Evolutionary conservation across 2,329 filamentous ascomycete genomes (phyloP).

Genomic region (Botrytis squamosa): DNA sequence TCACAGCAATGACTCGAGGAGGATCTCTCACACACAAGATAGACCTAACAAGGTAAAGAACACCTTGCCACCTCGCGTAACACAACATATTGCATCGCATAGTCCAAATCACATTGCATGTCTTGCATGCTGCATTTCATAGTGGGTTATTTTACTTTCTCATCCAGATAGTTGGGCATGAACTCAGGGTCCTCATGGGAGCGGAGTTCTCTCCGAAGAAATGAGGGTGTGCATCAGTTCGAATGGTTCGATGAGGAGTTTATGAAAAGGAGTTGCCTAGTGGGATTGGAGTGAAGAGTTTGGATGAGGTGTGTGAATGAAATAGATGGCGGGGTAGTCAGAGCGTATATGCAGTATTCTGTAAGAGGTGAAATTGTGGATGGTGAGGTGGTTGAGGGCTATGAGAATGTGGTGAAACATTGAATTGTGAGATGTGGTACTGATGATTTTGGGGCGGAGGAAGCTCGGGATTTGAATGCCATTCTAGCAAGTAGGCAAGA

Average conservation of each 20-base stretch:
- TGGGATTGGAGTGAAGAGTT: no score
- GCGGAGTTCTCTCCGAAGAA: neutral
- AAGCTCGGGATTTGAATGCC: neutral
- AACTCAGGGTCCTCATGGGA: neutral
- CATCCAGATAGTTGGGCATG: neutral
- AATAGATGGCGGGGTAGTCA: neutral
- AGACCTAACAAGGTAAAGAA: neutral
- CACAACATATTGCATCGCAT: neutral
- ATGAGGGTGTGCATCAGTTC: neutral
- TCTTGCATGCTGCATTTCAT: neutral
- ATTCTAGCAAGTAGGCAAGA: neutral
- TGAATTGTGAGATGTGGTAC: conserved; percentile 2
- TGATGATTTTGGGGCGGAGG: neutral
- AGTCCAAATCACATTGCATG: neutral
- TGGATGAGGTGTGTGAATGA: neutral
- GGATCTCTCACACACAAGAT: neutral
- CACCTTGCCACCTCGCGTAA: neutral
- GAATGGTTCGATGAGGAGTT: neutral
- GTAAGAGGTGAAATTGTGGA: neutral
- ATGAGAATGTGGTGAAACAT: neutral
- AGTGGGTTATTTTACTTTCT: neutral
- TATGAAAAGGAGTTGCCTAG: neutral
- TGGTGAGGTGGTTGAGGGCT: neutral
- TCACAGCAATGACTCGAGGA: neutral
- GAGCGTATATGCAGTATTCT: neutral